These are phyloP conservation scores for Murraya koenigii DNA, from an alignment of 345 rosid species.

Conservation along the genomic window DNA sequence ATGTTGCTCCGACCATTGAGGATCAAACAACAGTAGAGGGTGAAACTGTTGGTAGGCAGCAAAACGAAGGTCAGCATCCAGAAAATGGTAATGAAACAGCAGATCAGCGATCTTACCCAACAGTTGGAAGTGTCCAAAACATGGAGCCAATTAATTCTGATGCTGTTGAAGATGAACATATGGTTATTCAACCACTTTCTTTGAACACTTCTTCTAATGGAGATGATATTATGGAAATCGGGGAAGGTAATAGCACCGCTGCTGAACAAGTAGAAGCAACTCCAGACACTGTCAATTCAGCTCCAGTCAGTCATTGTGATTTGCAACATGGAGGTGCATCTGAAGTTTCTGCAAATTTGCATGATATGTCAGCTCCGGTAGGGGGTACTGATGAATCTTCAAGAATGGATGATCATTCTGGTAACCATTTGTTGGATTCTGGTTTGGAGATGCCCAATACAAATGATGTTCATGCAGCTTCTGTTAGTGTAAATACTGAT, in stretches of 20 bases:
- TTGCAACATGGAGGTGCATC: conserved; percentile 28
- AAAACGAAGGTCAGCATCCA: conserved; percentile 48
- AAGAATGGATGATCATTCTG: conserved; percentile 27
- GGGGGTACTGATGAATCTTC: conserved; percentile 28
- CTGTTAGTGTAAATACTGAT: conserved; percentile 47
- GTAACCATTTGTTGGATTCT: conserved; percentile 24
- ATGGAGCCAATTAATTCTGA: conserved; percentile 35
- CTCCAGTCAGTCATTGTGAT: conserved; percentile 38
- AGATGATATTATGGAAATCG: conserved; percentile 71
- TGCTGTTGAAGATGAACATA: conserved; percentile 34
- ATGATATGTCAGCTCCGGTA: conserved; percentile 30
- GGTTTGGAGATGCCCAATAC: conserved; percentile 34
- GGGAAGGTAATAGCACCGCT: conserved; percentile 47
- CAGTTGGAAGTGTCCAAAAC: conserved; percentile 35
- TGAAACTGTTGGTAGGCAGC: conserved; percentile 44
- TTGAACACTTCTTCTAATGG: conserved; percentile 48
- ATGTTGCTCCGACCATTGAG: conserved; percentile 40
- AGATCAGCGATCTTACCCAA: conserved; percentile 32
- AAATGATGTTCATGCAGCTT: conserved; percentile 31
- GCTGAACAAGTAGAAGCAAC: conserved; percentile 40
- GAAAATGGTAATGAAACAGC: conserved; percentile 41
- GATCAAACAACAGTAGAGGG: conserved; percentile 42
- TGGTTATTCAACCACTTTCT: conserved; percentile 53
- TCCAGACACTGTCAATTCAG: conserved; percentile 43
- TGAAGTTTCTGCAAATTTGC: conserved; percentile 38